These are phyloP conservation scores for Leptosphaerulina australis DNA, from an alignment of 2,329 filamentous ascomycete genomes.

Conservation along the genomic window DNA sequence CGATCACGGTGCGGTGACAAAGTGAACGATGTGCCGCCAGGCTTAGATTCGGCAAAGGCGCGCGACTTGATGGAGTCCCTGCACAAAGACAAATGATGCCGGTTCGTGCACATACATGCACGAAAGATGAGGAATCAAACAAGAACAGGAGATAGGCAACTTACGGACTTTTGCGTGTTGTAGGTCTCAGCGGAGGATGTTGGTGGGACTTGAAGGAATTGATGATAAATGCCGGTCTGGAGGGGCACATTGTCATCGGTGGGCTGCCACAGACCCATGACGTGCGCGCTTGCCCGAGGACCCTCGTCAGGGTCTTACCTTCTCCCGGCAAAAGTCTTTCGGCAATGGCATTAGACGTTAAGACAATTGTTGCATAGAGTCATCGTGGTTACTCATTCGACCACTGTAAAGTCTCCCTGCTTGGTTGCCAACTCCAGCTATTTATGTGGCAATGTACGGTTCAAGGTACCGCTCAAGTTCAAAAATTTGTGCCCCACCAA, in stretches of 20 bases:
- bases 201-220: constrained; percentile 12
- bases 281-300: constrained; percentile 30
- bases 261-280: constrained; percentile 27
- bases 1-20: constrained; percentile 39
- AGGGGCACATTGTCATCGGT: constrained; percentile 15
- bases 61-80: constrained; percentile 29
- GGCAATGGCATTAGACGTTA: neutral
- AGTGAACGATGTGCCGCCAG: constrained; percentile 15
- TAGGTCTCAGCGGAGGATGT: constrained; percentile 24
- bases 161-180: constrained; percentile 31
- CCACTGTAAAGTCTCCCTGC: neutral
- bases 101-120: constrained; percentile 4
- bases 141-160: constrained; percentile 20
- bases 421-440: too few relatives aligned
- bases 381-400: neutral
- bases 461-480: too few relatives aligned
- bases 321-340: constrained; percentile 6
- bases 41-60: constrained; percentile 36
- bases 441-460: too few relatives aligned
- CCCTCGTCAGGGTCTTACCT: constrained; percentile 23
- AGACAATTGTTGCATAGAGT: neutral
- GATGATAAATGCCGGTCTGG: constrained; percentile 16
- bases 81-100: constrained; percentile 25
- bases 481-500: constrained; percentile 2
- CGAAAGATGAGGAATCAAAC: constrained; percentile 6